Conservation (phyloP, 371 early-diverging fungal species). For the Syncephalis plumigaleata region DNA sequence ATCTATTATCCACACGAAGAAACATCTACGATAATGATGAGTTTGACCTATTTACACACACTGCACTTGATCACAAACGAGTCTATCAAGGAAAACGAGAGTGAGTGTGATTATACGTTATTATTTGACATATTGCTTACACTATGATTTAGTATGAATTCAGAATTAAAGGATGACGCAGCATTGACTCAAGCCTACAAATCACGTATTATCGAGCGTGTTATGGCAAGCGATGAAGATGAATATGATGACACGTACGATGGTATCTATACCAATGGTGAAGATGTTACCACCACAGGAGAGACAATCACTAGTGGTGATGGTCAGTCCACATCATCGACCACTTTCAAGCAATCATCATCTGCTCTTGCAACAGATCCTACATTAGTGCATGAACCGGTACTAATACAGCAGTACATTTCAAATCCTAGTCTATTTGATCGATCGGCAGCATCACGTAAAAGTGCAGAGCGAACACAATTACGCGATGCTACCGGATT, state of each 20-base stretch:
- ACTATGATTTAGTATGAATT: too few species aligned
- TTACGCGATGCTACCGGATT: constrained; percentile 48
- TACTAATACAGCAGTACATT: constrained; percentile 26
- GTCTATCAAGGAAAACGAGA: constrained; percentile 56
- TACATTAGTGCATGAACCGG: constrained; percentile 29
- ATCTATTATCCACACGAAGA: constrained; percentile 38
- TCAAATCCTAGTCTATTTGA: constrained; percentile 36
- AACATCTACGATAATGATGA: constrained; percentile 87
- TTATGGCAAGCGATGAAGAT: constrained; percentile 53
- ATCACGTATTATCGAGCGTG: constrained; percentile 32
- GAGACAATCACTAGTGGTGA: not conserved
- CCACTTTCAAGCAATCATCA: too few species aligned
- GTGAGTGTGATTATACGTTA: too few species aligned
- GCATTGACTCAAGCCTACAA: constrained; percentile 33
- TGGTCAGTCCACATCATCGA: too few species aligned
- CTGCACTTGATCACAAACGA: constrained; percentile 32
- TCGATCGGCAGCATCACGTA: constrained; percentile 29
- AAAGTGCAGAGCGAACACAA: constrained; percentile 32
- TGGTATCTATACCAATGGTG: constrained; percentile 5
- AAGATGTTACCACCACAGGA: not conserved
- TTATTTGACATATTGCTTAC: too few species aligned
- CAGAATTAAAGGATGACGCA: constrained; percentile 41
- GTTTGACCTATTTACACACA: constrained; percentile 65
- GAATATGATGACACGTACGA: constrained; percentile 90
- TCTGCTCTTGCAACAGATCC: constrained; percentile 19